phyloP scores from a whole-genome alignment of 306 rosid species.

The Gillenia trifoliata region DNA sequence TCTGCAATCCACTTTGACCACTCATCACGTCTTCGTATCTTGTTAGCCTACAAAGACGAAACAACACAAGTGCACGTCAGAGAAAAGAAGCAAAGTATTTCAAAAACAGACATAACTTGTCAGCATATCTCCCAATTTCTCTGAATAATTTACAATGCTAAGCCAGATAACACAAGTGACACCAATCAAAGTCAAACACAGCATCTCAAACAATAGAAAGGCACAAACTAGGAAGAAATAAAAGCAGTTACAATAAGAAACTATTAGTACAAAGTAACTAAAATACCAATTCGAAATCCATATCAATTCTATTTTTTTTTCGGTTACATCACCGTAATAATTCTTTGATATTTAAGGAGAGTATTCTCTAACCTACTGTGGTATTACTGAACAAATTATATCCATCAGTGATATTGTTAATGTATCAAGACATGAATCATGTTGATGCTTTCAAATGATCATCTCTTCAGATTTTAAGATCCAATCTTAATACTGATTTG shows the following conservation, averaged over 20 bases:
- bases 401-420: neutral
- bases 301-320: neutral
- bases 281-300: neutral
- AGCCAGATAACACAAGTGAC: neutral
- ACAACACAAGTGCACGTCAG: constrained; percentile 3
- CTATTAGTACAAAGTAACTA: too few relatives aligned
- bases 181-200: neutral
- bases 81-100: constrained; percentile 11
- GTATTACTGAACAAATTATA: neutral
- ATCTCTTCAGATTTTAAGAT: neutral
- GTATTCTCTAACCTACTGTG: neutral
- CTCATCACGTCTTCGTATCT: constrained; percentile 58
- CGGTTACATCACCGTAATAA: neutral
- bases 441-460: neutral
- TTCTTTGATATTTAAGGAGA: neutral
- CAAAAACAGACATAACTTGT: neutral
- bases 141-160: neutral
- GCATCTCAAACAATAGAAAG: neutral
- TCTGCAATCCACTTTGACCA: constrained; percentile 78
- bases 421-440: neutral
- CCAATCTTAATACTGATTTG: neutral
- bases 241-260: neutral
- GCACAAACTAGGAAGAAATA: neutral
- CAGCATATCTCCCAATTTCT: neutral
- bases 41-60: constrained; percentile 52